Evolutionary conservation across 1,284 basidiomycete species (phyloP), one percentile per base, ranked within the genome.

Genomic region (Porogramme epimiltina): DNA sequence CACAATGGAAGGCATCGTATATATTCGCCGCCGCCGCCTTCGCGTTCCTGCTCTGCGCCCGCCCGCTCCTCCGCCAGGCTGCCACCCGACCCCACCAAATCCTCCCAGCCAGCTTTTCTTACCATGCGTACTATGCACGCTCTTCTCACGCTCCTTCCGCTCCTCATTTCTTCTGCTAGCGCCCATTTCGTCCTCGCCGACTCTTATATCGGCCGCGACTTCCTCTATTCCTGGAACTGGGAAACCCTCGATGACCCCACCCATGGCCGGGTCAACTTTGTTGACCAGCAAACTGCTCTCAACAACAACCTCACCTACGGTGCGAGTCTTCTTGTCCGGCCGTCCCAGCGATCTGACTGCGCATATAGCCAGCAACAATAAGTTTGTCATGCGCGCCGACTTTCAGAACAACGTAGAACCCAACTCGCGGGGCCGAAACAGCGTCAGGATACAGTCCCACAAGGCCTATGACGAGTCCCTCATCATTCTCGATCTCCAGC

Each of bases 301-400:
- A 39, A 44, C 4, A 56, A 59, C 0, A 78, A 78, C 48, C 67
- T 82, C 16, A 69, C 79, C 1, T 76, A 25, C 18, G 51, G 51
- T 52, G 19, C 28, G 51, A 22, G n/a, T 13, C 20, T 31, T 9
- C n/a, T 20, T 13, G 11, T 3, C 3, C 2, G 11, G 9, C 6
- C 23, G 15, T 22, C 44, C 3, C 4, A 5, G 34, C 20, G 11
- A 36, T 34, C 28, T 9, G 44, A 45, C 24, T 19, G 16, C 34
- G 13, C 6, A 9, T 24, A 4, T 45, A 77, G 78, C 69, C 15
- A 65, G 69, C 6, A 60, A 59, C 18, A 50, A 59, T 42, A 73
- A 69, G 42, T 82, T 83, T 61, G 34, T 81, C 33, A 81, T 84
- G 80, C 73, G 75, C 22, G 79, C 76, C 22, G 81, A 83, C 58